Percentiles rank a stretch among this genome's conserved stretches.
phyloP scores from a whole-genome alignment of 73 alveolate species.

The Tetrahymena thermophila region DNA sequence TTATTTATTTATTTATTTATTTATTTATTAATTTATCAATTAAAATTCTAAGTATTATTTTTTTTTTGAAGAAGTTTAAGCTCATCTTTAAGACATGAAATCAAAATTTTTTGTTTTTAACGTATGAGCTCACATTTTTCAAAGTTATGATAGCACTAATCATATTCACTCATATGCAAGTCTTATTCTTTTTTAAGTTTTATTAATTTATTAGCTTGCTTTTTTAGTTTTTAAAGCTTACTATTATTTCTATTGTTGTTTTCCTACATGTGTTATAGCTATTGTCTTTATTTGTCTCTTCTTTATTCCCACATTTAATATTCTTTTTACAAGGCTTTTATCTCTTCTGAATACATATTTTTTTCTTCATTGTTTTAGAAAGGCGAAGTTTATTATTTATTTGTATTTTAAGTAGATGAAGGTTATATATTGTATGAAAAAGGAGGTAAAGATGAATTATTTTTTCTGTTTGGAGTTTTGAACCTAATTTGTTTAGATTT shows the following conservation, averaged over 20 bases:
- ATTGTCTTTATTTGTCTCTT: background rate
- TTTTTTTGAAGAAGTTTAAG: conserved; percentile 21
- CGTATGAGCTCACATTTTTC: background rate
- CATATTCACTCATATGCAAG: background rate
- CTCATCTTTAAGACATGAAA: background rate
- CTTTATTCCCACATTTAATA: background rate
- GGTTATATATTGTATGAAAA: background rate
- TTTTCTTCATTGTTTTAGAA: background rate
- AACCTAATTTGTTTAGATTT: background rate
- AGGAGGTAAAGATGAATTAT: background rate
- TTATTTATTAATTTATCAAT: background rate
- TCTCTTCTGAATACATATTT: background rate
- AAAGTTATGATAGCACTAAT: background rate
- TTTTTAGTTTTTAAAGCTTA: background rate
- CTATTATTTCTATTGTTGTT: background rate
- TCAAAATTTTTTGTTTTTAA: background rate
- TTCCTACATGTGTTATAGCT: background rate
- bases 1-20: too few relatives aligned
- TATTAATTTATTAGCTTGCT: background rate
- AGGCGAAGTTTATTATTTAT: background rate
- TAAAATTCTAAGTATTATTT: background rate
- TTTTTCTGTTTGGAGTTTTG: background rate
- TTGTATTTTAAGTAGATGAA: background rate
- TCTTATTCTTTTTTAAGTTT: background rate
- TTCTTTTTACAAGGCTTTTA: background rate